Base-by-base conservation (phyloP, 495 filamentous ascomycete genomes). In the Aspergillus panamensis region DNA sequence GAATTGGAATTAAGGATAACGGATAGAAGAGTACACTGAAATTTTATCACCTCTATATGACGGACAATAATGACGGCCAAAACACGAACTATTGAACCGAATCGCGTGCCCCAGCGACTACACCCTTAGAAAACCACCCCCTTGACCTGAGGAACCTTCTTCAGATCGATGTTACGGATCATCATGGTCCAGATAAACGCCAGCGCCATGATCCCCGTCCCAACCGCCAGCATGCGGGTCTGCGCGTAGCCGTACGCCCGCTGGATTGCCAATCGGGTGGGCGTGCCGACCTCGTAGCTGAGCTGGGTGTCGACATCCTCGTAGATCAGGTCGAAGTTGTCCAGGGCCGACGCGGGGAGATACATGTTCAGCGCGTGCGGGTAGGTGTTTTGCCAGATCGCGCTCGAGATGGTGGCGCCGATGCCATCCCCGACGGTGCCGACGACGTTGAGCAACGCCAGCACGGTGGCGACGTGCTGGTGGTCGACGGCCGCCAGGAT, bases 321-420 rank as follows among this genome's bases (percentile, higher is more conserved):
- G 60, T 84, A 87, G 55, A 89, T 89, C 19, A 8, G 35, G 3
- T 70, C 43, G 3, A 76, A 56, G 44, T 84, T 64, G 0, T 35
- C 52, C 48, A 67, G 59, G 3, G 55, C 63, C 6, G 62, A 73
- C 17, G 61, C 69, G 0, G 89, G 89, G 0, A 93, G 78, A 57
- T 82, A 75, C 32, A 74, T 47, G 30, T 60, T 52, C 10, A 93
- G 75, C 8, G 73, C 72, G 0, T 58, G 47, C 10, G 79, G 81
- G 65, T 89, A 83, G 30, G 80, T 76, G 59, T 80, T 77, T 3
- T 80, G 84, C 82, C 86, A 92, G 59, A 93, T 84, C 42, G 86
- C 87, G 0, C 75, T 76, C 7, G 83, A 78, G 16, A 93, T 72
- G 6, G 83, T 74, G 10, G 66, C 62, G 3, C 89, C 89, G 55